A percentile compares a stretch with the other conserved stretches of the same genome.
Conservation (phyloP, 1,284 basidiomycete species). For the Agaricales sp. region DNA sequence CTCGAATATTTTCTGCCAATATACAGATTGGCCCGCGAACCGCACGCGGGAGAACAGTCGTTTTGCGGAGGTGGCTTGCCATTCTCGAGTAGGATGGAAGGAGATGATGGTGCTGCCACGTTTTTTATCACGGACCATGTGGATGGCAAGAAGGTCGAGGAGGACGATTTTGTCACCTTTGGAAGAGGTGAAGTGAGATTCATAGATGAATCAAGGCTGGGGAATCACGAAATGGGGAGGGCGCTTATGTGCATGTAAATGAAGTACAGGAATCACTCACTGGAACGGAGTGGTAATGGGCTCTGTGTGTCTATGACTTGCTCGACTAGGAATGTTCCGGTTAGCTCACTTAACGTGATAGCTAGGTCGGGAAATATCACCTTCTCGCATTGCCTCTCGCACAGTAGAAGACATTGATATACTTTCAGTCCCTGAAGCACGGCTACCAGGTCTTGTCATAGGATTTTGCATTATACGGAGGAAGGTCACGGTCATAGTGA, state of each 20-base stretch:
- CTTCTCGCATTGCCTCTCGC: too few relatives aligned
- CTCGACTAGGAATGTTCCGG: too few relatives aligned
- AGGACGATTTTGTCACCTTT: conserved; percentile 15
- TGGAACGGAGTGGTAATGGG: conserved; percentile 30
- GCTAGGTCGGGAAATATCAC: too few relatives aligned
- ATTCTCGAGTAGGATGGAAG: conserved; percentile 24
- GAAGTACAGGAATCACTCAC: too few relatives aligned
- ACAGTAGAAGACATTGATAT: too few relatives aligned
- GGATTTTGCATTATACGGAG: conserved; percentile 24
- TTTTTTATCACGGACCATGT: conserved; percentile 25
- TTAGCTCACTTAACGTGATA: too few relatives aligned
- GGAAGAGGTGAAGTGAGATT: not conserved
- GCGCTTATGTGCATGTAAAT: too few relatives aligned
- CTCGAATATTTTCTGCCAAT: conserved; percentile 42
- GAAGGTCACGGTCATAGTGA: conserved; percentile 39
- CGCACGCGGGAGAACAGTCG: conserved; percentile 23
- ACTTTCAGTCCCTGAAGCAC: too few relatives aligned
- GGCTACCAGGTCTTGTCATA: conserved; percentile 10
- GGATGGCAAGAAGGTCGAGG: conserved; percentile 27
- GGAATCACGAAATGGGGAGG: too few relatives aligned
- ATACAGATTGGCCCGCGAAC: conserved; percentile 31
- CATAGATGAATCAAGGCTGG: conserved; percentile 2
- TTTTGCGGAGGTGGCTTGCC: conserved; percentile 22
- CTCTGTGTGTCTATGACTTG: conserved; percentile 42
- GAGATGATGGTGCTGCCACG: conserved; percentile 29